Percentiles rank a stretch among this genome's conserved stretches.
Conservation (phyloP, 768 basidiomycete genomes). For the Boletus rubropictus region DNA sequence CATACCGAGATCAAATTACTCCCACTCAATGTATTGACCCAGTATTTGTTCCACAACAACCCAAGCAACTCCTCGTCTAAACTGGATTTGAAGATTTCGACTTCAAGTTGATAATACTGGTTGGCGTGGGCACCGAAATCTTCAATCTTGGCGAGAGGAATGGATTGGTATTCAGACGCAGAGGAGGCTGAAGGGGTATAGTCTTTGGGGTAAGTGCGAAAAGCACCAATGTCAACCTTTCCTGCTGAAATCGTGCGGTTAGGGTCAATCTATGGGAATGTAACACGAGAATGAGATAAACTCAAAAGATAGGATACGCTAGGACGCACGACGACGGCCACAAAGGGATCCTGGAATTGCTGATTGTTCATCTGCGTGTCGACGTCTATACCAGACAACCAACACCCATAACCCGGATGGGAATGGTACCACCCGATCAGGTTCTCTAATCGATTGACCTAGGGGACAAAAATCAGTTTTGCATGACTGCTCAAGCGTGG, state of each 20-base stretch:
- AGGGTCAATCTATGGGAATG: conserved; percentile 73
- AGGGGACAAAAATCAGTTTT: neutral
- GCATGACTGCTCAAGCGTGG: neutral
- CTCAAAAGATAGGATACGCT: neutral
- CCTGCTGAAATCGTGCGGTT: conserved; percentile 98
- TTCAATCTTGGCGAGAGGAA: conserved; percentile 94
- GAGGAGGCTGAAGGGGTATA: conserved; percentile 75
- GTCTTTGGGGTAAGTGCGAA: conserved; percentile 94
- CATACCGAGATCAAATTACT: conserved; percentile 87
- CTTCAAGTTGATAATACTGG: conserved; percentile 90
- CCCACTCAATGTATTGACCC: conserved; percentile 95
- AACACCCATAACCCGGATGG: conserved; percentile 98
- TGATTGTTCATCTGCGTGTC: conserved; percentile 96
- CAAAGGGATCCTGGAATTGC: conserved; percentile 91
- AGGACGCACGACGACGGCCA: conserved; percentile 83
- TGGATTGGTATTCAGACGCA: conserved; percentile 88
- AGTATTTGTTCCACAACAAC: conserved; percentile 98
- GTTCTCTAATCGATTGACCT: conserved; percentile 83
- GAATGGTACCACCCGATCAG: conserved; percentile 98
- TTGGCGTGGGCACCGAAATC: conserved; percentile 99
- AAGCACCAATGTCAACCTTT: conserved; percentile 98
- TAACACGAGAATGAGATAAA: neutral
- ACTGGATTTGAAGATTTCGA: conserved; percentile 91
- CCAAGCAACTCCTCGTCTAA: conserved; percentile 85
- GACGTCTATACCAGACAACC: conserved; percentile 98